A percentile compares a stretch with the other conserved stretches of the same genome.
These are phyloP conservation scores for Daedaleopsis sinensis DNA, from an alignment of 768 basidiomycete species.

Conservation along the genomic window DNA sequence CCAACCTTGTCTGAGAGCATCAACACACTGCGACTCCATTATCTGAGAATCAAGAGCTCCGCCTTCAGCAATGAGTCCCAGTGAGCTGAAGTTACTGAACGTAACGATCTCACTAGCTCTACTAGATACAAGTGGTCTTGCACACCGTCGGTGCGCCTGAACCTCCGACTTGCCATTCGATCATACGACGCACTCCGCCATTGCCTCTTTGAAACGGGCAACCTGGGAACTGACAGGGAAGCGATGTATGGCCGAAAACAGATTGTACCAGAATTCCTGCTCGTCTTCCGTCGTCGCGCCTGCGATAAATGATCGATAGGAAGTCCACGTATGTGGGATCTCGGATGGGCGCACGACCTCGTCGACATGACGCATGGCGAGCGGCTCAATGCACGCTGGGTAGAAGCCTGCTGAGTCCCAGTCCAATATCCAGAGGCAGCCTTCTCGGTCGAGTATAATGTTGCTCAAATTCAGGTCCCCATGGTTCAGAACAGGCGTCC, in stretches of 20 bases:
- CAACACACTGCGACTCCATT: too few species aligned
- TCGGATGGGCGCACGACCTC: background rate
- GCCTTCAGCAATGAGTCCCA: too few species aligned
- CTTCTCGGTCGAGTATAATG: conserved; percentile 5
- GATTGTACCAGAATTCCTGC: conserved; percentile 9
- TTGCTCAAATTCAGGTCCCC: conserved; percentile 18
- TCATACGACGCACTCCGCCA: too few species aligned
- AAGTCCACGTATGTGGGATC: background rate
- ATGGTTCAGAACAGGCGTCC: conserved; percentile 17
- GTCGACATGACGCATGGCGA: conserved; percentile 6
- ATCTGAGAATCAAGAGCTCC: too few species aligned
- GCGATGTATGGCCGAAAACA: conserved; percentile 4
- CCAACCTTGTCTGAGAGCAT: too few species aligned
- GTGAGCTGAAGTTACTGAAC: too few species aligned
- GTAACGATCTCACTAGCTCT: too few species aligned
- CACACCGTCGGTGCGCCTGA: too few species aligned
- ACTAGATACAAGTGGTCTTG: too few species aligned
- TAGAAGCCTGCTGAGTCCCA: conserved; percentile 19
- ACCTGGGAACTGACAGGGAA: background rate
- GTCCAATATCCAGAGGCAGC: conserved; percentile 17
- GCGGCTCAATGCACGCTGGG: conserved; percentile 8
- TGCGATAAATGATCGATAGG: conserved; percentile 11
- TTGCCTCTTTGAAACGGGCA: too few species aligned
- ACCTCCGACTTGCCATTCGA: too few species aligned
- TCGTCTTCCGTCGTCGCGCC: conserved; percentile 3